These are phyloP conservation scores for Podospora pseudocomata DNA, from an alignment of 495 filamentous ascomycete species.

Conservation along the genomic window DNA sequence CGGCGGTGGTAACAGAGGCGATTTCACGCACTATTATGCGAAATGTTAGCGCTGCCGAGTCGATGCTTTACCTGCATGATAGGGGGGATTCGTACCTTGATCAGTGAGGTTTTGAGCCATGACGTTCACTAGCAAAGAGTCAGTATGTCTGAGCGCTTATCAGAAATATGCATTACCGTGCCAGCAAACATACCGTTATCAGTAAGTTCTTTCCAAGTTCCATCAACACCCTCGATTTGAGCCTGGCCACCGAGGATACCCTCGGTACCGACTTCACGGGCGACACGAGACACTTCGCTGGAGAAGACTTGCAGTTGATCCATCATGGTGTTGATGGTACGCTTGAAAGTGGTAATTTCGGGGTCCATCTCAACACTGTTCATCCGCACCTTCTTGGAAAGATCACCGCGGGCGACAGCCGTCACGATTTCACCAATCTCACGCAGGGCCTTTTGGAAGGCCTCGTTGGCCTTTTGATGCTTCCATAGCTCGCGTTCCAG, in stretches of 20 bases:
- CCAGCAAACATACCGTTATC: slow-evolving; percentile 65
- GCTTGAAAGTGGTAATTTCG: slow-evolving; percentile 98
- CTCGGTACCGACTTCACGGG: slow-evolving; percentile 95
- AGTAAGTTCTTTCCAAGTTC: slow-evolving; percentile 97
- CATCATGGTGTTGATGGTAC: slow-evolving; percentile 98
- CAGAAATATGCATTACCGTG: slow-evolving; percentile 5
- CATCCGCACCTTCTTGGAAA: slow-evolving; percentile 96
- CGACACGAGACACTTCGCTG: slow-evolving; percentile 93
- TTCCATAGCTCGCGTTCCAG: slow-evolving; percentile 92
- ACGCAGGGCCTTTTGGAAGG: slow-evolving; percentile 93
- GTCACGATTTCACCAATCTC: slow-evolving; percentile 98
- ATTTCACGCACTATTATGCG: slow-evolving; percentile 76
- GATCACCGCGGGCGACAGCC: slow-evolving; percentile 89
- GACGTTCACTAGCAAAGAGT: slow-evolving; percentile 70
- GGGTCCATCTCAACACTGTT: slow-evolving; percentile 97
- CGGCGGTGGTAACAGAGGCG: slow-evolving; percentile 90
- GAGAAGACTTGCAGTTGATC: slow-evolving; percentile 97
- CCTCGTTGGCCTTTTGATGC: slow-evolving; percentile 95
- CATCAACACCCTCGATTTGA: slow-evolving; percentile 88
- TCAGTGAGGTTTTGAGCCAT: slow-evolving; percentile 79
- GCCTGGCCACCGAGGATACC: slow-evolving; percentile 96
- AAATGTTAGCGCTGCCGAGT: slow-evolving; percentile 16
- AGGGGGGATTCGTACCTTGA: slow-evolving; percentile 41
- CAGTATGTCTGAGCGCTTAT: not conserved
- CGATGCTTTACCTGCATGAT: not conserved